Conservation (phyloP, 2,329 filamentous ascomycete genomes). For the Plectosphaerella sp. region DNA sequence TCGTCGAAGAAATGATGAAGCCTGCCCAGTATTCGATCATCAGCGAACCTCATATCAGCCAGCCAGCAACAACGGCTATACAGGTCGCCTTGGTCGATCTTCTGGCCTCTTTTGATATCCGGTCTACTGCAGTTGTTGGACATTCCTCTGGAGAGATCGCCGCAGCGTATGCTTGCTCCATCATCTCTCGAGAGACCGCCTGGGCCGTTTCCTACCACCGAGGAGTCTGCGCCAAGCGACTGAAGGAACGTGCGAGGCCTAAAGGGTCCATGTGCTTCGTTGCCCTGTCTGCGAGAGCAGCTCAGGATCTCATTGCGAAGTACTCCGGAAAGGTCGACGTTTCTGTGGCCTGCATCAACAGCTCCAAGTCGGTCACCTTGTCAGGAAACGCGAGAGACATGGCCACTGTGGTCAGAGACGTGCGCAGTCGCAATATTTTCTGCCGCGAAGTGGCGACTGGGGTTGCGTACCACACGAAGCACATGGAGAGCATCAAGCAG, state of each 20-base stretch:
- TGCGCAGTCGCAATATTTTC: conserved; percentile 25
- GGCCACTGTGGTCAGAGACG: conserved; percentile 21
- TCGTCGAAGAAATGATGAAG: conserved; percentile 30
- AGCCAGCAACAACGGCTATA: conserved; percentile 35
- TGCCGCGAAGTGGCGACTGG: conserved; percentile 29
- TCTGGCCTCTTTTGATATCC: conserved; percentile 24
- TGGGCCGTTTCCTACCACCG: conserved; percentile 38
- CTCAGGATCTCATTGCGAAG: conserved; percentile 20
- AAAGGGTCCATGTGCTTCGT: conserved; percentile 38
- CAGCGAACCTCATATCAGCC: conserved; percentile 28
- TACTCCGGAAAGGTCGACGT: conserved; percentile 12
- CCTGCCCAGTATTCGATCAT: conserved; percentile 19
- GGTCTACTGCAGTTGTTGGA: conserved; percentile 30
- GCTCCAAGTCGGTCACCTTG: conserved; percentile 36
- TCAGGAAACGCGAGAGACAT: conserved; percentile 32
- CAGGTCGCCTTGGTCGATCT: conserved; percentile 38
- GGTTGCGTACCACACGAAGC: conserved; percentile 39
- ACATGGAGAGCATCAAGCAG: conserved; percentile 33
- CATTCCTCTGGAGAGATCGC: conserved; percentile 45
- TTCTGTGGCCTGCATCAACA: conserved; percentile 40
- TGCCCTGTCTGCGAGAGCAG: conserved; percentile 23
- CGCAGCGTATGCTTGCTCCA: conserved; percentile 34
- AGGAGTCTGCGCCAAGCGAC: conserved; percentile 26
- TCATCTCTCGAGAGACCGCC: conserved; percentile 29
- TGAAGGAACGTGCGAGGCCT: conserved; percentile 21